phyloP scores from a whole-genome alignment of 495 filamentous ascomycete genomes.

The Lineolata rhizophorae region DNA sequence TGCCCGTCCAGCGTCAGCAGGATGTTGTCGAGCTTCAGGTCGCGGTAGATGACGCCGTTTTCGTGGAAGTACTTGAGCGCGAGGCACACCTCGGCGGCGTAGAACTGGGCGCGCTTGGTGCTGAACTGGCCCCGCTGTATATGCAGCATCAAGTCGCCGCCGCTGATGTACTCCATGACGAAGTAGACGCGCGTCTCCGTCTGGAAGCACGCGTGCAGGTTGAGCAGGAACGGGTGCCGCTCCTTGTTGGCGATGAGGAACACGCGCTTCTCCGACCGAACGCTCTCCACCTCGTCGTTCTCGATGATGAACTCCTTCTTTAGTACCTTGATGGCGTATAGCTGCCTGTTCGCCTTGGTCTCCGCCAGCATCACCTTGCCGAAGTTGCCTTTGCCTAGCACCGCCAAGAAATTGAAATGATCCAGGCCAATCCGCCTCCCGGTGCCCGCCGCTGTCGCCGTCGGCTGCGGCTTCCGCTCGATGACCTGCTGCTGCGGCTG shows the following conservation, averaged over 20 bases:
- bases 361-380: slow-evolving; percentile 99
- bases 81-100: slow-evolving; percentile 91
- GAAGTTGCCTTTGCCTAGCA: slow-evolving; percentile 98
- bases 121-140: slow-evolving; percentile 95
- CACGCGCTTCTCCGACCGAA: slow-evolving; percentile 89
- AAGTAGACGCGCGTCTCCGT: slow-evolving; percentile 98
- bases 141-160: slow-evolving; percentile 97
- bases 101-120: slow-evolving; percentile 94
- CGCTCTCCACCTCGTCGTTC: slow-evolving; percentile 99
- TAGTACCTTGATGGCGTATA: slow-evolving; percentile 97
- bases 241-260: slow-evolving; percentile 96
- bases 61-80: slow-evolving; percentile 99
- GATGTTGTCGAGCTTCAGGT: slow-evolving; percentile 98
- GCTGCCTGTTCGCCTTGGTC: slow-evolving; percentile 71
- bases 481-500: slow-evolving; percentile 2
- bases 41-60: slow-evolving; percentile 97
- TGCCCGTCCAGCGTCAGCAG: slow-evolving; percentile 88
- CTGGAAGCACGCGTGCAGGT: slow-evolving; percentile 95
- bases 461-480: slow-evolving; percentile 11
- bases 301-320: slow-evolving; percentile 99
- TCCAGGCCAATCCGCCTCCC: slow-evolving; percentile 78
- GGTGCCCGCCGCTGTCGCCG: slow-evolving; percentile 27
- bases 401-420: slow-evolving; percentile 98
- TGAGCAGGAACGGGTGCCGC: slow-evolving; percentile 87
- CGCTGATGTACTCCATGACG: slow-evolving; percentile 99